A percentile compares a stretch with the other conserved stretches of the same genome.
Evolutionary conservation across 73 alveolate genomes (phyloP).

Genomic region (Symbiodinium pilosum): DNA sequence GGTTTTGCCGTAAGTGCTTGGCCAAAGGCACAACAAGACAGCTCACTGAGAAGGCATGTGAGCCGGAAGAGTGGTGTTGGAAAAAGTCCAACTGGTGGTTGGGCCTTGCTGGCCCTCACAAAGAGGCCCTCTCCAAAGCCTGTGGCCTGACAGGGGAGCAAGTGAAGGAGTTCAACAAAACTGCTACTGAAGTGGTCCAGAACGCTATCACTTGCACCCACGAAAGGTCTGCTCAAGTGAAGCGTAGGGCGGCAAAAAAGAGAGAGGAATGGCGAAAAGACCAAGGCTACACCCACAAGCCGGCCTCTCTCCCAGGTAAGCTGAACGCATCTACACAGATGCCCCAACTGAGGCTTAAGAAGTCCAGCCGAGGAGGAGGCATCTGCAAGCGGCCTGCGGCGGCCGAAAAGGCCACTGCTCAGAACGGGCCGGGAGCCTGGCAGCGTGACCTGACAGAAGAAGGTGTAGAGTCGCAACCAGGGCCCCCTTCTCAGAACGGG

Average conservation of each 20-base stretch:
- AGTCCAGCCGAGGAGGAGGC: not conserved
- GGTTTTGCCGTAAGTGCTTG: not conserved
- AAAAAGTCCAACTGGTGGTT: not conserved
- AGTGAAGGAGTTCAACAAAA: not conserved
- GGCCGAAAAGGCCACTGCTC: not conserved
- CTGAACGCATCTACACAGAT: not conserved
- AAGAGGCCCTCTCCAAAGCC: not conserved
- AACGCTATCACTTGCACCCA: not conserved
- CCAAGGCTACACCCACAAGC: not conserved
- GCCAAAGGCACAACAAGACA: not conserved
- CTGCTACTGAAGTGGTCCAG: not conserved
- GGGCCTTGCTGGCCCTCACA: not conserved
- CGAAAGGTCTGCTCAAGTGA: not conserved
- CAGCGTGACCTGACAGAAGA: not conserved
- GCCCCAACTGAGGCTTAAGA: not conserved
- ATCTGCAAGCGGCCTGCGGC: not conserved
- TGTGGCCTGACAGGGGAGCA: not conserved
- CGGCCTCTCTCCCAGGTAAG: not conserved
- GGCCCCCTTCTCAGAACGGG: no score
- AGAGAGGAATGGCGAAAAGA: not conserved
- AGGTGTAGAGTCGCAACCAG: not conserved
- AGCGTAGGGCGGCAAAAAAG: not conserved
- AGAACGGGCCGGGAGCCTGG: not conserved
- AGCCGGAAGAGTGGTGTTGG: not conserved
- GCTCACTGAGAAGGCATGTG: not conserved